Conservation (phyloP, 2,329 filamentous ascomycete genomes). For the Drechslerella stenobrocha region DNA sequence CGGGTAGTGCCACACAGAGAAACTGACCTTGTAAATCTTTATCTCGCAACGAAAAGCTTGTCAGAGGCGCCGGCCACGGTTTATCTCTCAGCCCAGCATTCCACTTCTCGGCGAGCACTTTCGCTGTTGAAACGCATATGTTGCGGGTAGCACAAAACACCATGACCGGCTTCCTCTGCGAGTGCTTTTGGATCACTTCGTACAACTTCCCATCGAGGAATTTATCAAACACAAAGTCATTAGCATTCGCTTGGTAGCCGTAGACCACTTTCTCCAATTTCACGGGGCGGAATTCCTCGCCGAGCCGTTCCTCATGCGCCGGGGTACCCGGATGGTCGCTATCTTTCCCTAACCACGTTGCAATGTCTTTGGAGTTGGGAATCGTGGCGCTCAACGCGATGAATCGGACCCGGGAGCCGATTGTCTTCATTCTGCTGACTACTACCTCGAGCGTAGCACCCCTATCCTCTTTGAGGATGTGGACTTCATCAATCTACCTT, state of each 20-base stretch:
- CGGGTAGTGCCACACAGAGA: constrained; percentile 51
- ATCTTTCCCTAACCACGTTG: constrained; percentile 74
- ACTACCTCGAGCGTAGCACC: constrained; percentile 81
- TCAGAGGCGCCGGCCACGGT: constrained; percentile 66
- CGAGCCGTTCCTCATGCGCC: constrained; percentile 70
- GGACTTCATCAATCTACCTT: constrained; percentile 73
- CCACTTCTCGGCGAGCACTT: constrained; percentile 70
- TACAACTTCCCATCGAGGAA: constrained; percentile 67
- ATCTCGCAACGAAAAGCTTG: constrained; percentile 61
- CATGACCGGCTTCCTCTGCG: constrained; percentile 72
- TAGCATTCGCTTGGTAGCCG: constrained; percentile 67
- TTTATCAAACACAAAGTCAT: constrained; percentile 78
- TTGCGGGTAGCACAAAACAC: constrained; percentile 80
- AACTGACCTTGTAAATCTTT: constrained; percentile 64
- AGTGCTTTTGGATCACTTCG: constrained; percentile 68
- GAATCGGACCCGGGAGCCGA: constrained; percentile 74
- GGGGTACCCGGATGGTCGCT: constrained; percentile 64
- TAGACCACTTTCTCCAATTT: constrained; percentile 75
- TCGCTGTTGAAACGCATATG: constrained; percentile 70
- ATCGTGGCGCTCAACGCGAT: constrained; percentile 81
- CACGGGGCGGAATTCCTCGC: constrained; percentile 78
- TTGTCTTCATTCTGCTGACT: constrained; percentile 77
- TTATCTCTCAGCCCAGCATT: constrained; percentile 60
- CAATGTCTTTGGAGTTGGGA: constrained; percentile 79
- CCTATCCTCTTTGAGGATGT: constrained; percentile 77